A percentile compares a stretch with the other conserved stretches of the same genome.
These are phyloP conservation scores for Lachancea thermotolerans DNA, from an alignment of 805 yeast species.

Conservation along the genomic window DNA sequence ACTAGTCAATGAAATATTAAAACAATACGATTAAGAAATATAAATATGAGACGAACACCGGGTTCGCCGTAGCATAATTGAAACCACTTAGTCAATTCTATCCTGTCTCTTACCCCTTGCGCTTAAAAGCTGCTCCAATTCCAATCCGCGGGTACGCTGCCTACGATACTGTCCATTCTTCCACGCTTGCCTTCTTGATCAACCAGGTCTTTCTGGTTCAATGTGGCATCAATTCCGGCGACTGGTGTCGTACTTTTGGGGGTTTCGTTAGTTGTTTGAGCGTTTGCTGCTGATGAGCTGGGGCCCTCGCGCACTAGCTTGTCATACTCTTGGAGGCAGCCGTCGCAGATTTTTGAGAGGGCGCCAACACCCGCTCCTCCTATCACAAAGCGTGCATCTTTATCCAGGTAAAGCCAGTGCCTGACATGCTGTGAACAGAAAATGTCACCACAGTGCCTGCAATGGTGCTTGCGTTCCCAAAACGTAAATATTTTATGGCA, in stretches of 20 bases:
- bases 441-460: slow-evolving; percentile 78
- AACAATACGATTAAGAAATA: not conserved
- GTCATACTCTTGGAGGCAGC: slow-evolving; percentile 58
- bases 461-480: slow-evolving; percentile 76
- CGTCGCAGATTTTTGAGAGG: slow-evolving; percentile 62
- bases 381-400: slow-evolving; percentile 56
- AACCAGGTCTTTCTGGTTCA: not conserved
- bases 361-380: slow-evolving; percentile 55
- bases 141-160: slow-evolving; percentile 68
- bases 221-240: not conserved
- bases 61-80: not conserved
- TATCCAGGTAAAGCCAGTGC: slow-evolving; percentile 48
- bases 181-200: slow-evolving; percentile 31
- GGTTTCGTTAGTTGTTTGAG: not conserved
- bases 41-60: slow-evolving; percentile 2
- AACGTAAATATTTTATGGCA: slow-evolving; percentile 68
- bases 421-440: slow-evolving; percentile 65
- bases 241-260: not conserved
- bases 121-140: slow-evolving; percentile 65
- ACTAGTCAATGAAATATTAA: not conserved
- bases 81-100: not conserved
- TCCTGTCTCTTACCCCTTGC: not conserved
- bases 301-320: slow-evolving; percentile 33
- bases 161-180: slow-evolving; percentile 32
- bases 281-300: not conserved